Evolutionary conservation across 78 protist species (phyloP), one percentile per base, ranked within the genome.

Genomic region (Monocercomonoides exilis): DNA sequence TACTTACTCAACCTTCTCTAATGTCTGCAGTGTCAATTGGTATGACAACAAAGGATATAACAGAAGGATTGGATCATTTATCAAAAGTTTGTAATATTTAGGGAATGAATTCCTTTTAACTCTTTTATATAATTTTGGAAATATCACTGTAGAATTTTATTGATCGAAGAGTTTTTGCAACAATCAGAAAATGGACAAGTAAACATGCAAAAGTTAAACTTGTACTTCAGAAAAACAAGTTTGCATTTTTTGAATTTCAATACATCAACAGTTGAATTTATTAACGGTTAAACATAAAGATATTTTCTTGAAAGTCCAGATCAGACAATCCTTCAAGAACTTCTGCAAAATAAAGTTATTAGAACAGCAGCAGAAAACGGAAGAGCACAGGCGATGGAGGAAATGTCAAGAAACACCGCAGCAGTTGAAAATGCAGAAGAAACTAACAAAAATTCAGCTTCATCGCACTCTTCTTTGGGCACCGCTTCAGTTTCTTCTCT

Each of bases 21-120:
- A 94, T 88, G 80, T 97, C 97, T 0, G 99, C 98, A 0, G 97
- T 91, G 0, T 93, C 97, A 2, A 89, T 93, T 63, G 99, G 99
- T 3, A 38, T 34, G 34, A 46, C 45, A 4, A 1, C 5, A 34
- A 41, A 89, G 2, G 87, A 32, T 1, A 89, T 89, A 43, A n/a
- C 43, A 41, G 0, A 3, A 21, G 84, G 44, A 11, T 80, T 89
- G 38, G 21, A 84, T 29, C 2, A 4, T 11, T 4, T 89, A 35
- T 82, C 82, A 0, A 89, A 86, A 21, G 82, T 79, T 79, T 21
- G 4, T 79, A 5, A 5, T 6, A 5, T 79, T 79, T 6, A 54
- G 21, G 38, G 11, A n/a, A n/a, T n/a, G n/a, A n/a, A n/a, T n/a
- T n/a, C n/a, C n/a, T n/a, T n/a, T n/a, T n/a, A n/a, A n/a, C n/a